These are phyloP conservation scores for Fragilariopsis cylindrus DNA, from an alignment of 108 stramenopile genomes.

Conservation along the genomic window DNA sequence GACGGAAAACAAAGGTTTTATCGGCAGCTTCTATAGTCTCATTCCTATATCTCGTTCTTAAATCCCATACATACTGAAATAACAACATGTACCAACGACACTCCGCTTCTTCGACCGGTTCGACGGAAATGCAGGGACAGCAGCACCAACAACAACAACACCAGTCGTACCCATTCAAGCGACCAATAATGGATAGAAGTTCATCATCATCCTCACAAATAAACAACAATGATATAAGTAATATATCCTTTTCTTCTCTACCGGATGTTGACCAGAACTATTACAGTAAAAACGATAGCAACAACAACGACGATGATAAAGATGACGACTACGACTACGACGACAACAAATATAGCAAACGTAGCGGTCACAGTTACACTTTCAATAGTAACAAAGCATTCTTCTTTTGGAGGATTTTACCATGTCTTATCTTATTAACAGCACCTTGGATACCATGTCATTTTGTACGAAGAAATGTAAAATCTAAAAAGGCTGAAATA, in stretches of 20 bases:
- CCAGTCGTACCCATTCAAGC: constrained; percentile 6
- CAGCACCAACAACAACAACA: not conserved
- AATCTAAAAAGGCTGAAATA: not conserved
- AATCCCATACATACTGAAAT: no score
- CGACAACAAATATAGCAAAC: constrained; percentile 9
- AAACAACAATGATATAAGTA: constrained; percentile 2
- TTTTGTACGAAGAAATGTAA: not conserved
- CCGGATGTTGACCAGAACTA: constrained; percentile 5
- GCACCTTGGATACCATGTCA: constrained; percentile 17
- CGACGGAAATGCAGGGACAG: not conserved
- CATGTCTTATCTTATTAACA: not conserved
- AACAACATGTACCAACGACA: constrained; percentile 5
- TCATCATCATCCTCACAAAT: not conserved
- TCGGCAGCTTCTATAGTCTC: no score
- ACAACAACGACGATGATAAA: not conserved
- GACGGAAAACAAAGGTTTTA: no score
- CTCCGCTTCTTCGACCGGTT: constrained; percentile 1
- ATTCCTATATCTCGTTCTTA: no score
- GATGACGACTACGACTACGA: not conserved
- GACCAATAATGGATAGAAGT: not conserved
- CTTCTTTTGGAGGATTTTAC: constrained; percentile 12
- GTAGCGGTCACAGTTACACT: not conserved
- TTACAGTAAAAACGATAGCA: not conserved
- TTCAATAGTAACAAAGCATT: not conserved
- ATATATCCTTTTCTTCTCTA: not conserved